These are phyloP conservation scores for Lyophyllum semitale DNA, from an alignment of 768 basidiomycete species.

Conservation along the genomic window DNA sequence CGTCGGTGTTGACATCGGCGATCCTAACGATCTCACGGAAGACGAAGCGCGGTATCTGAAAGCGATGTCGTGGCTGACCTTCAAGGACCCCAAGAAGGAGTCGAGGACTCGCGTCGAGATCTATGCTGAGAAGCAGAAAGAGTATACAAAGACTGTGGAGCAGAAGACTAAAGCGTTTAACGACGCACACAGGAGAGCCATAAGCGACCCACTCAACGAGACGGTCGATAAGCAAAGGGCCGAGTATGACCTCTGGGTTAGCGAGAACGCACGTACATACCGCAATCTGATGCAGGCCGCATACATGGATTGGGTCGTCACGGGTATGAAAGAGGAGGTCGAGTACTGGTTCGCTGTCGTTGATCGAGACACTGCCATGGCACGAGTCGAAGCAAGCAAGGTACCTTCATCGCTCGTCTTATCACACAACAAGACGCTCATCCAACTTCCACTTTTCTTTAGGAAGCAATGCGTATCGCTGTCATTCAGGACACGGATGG, in stretches of 20 bases:
- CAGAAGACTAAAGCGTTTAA: neutral
- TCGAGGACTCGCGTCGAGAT: neutral
- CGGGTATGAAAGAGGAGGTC: neutral
- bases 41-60: neutral
- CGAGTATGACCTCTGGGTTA: neutral
- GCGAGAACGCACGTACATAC: neutral
- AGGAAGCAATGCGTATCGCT: slow-evolving; percentile 5
- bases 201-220: neutral
- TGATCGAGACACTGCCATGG: slow-evolving; percentile 9
- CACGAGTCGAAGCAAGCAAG: slow-evolving; percentile 6
- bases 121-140: neutral
- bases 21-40: neutral
- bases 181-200: neutral
- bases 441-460: neutral
- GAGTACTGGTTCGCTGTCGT: slow-evolving; percentile 1
- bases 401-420: neutral
- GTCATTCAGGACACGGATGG: slow-evolving; percentile 6
- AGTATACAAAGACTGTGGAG: neutral
- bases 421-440: neutral
- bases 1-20: neutral
- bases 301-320: slow-evolving; percentile 3
- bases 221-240: neutral
- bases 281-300: neutral
- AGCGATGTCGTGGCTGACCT: neutral
- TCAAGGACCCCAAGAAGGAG: neutral